Evolutionary conservation across 2,329 filamentous ascomycete genomes (phyloP).

Genomic region (Talaromyces rugulosus): DNA sequence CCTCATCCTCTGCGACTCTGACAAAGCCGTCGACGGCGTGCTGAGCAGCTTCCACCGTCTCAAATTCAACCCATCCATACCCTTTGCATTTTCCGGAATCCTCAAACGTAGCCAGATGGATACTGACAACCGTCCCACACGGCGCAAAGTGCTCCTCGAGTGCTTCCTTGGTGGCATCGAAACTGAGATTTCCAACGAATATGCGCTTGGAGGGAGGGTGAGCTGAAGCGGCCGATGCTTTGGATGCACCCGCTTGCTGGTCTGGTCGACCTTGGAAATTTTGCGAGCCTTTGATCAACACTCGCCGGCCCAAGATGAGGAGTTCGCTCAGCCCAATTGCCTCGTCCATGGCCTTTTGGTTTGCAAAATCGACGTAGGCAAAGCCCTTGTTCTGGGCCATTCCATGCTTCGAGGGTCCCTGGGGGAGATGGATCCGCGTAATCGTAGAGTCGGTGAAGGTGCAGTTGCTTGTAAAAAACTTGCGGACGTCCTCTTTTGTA

Average conservation of each 20-base stretch:
- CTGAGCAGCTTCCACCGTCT: constrained; percentile 68
- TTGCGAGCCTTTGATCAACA: constrained; percentile 90
- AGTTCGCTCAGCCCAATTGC: constrained; percentile 85
- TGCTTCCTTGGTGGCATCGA: constrained; percentile 75
- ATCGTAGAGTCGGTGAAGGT: constrained; percentile 66
- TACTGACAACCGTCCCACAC: constrained; percentile 76
- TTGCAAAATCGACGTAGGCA: constrained; percentile 89
- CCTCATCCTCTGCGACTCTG: constrained; percentile 52
- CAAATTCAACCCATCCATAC: constrained; percentile 92
- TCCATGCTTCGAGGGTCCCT: constrained; percentile 47
- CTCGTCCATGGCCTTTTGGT: constrained; percentile 62
- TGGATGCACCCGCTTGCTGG: constrained; percentile 30
- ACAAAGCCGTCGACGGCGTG: constrained; percentile 78
- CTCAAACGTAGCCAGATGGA: constrained; percentile 91
- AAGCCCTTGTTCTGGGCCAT: constrained; percentile 81
- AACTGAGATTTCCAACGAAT: constrained; percentile 87
- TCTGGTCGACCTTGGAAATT: constrained; percentile 86
- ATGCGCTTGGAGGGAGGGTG: constrained; percentile 73
- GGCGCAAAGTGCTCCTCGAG: constrained; percentile 75
- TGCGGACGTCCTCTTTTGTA: constrained; percentile 68
- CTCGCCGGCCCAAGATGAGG: constrained; percentile 67
- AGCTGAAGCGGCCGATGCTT: constrained; percentile 31
- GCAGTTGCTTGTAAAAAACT: constrained; percentile 72
- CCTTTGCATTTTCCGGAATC: constrained; percentile 98
- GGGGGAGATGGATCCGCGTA: constrained; percentile 78